Evolutionary conservation across 2,329 filamentous ascomycete genomes (phyloP).

Genomic region (Talaromyces sp.): DNA sequence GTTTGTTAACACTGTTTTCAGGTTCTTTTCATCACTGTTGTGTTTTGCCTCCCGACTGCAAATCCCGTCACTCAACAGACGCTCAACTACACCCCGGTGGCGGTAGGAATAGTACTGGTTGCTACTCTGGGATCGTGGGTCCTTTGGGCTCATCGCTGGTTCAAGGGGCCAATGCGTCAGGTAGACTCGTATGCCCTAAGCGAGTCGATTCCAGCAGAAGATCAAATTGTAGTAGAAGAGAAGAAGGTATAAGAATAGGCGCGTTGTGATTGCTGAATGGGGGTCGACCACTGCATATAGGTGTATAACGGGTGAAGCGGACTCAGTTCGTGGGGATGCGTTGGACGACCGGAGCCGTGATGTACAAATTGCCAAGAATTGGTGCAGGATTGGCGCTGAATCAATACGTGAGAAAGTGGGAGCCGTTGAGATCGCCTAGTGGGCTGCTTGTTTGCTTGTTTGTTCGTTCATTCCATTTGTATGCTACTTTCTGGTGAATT

Average conservation of each 20-base stretch:
- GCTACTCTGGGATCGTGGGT: conserved; percentile 9
- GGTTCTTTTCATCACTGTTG: conserved; percentile 16
- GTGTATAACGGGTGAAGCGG: not conserved
- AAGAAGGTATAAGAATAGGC: not conserved
- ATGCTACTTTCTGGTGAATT: too few species aligned
- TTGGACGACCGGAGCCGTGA: not conserved
- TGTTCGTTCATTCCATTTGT: too few species aligned
- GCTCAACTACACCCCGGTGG: conserved; percentile 18
- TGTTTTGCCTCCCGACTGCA: conserved; percentile 14
- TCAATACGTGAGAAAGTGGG: not conserved
- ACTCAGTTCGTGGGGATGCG: not conserved
- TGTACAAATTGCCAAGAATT: not conserved
- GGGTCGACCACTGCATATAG: not conserved
- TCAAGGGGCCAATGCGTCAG: conserved; percentile 15
- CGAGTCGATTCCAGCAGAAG: not conserved
- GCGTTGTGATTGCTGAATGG: not conserved
- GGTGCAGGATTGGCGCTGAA: not conserved
- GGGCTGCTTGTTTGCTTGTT: too few species aligned
- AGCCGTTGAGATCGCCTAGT: too few species aligned
- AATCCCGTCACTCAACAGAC: conserved; percentile 17
- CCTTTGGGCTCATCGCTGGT: conserved; percentile 18
- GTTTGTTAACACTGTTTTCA: not conserved
- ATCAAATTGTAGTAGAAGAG: not conserved
- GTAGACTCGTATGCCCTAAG: not conserved
- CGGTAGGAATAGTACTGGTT: conserved; percentile 14